A percentile compares a stretch with the other conserved stretches of the same genome.
Evolutionary conservation across 2,329 filamentous ascomycete genomes (phyloP).

Genomic region (Penicillium polonicum): DNA sequence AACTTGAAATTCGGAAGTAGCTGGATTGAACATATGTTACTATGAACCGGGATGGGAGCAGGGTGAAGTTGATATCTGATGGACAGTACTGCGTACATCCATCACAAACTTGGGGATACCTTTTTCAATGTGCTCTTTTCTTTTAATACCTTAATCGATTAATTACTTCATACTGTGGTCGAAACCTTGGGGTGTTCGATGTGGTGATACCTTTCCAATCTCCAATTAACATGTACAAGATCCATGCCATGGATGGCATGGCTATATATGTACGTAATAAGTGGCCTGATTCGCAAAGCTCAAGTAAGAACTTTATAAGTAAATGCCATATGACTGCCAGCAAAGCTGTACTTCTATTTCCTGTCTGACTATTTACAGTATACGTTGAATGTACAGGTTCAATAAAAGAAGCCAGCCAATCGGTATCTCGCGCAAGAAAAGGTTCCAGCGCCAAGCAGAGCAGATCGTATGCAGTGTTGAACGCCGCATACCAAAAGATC

Average conservation of each 20-base stretch:
- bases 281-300: background rate
- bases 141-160: background rate
- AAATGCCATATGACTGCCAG: background rate
- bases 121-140: background rate
- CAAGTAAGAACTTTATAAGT: background rate
- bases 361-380: background rate
- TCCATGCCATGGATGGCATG: too few species aligned
- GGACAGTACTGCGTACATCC: background rate
- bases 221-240: background rate
- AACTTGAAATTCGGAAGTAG: background rate
- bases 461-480: slow-evolving; percentile 1
- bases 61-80: background rate
- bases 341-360: background rate
- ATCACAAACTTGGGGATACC: background rate
- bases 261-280: background rate
- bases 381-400: background rate
- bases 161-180: background rate
- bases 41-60: background rate
- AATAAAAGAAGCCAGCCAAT: background rate
- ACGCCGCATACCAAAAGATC: background rate
- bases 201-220: background rate
- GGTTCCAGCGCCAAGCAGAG: background rate
- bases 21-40: slow-evolving; percentile 3
- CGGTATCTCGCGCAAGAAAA: slow-evolving; percentile 7
- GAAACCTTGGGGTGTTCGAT: background rate